Evolutionary conservation across 306 rosid species (phyloP).

Genomic region (Dryas octopetala): DNA sequence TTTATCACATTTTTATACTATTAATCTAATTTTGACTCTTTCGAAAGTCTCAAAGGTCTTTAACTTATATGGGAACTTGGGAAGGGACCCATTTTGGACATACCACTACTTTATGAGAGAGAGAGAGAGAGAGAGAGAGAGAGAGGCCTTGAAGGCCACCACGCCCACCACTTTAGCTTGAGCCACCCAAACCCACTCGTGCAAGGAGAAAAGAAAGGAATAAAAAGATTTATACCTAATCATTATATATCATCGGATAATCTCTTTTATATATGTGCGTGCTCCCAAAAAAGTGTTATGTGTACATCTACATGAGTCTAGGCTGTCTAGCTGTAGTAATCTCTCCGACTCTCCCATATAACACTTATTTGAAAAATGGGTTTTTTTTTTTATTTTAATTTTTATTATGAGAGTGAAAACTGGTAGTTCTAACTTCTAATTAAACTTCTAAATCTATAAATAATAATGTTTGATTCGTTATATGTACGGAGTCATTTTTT

Average conservation of each 20-base stretch:
- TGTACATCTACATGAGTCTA: neutral
- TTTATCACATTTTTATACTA: neutral
- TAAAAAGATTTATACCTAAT: constrained; percentile 29
- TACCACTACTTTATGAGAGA: neutral
- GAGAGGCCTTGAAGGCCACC: neutral
- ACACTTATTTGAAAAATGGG: too few species aligned
- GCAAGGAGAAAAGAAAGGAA: constrained; percentile 22
- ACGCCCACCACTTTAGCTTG: neutral
- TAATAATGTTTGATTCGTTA: too few species aligned
- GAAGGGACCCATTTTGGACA: constrained; percentile 12
- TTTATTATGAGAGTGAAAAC: too few species aligned
- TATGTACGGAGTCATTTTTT: too few species aligned
- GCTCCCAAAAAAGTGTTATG: neutral
- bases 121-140: constrained; percentile 7
- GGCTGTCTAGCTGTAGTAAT: neutral
- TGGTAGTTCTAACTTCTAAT: too few species aligned
- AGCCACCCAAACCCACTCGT: constrained; percentile 36
- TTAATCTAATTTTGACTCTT: constrained; percentile 14
- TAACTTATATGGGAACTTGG: neutral
- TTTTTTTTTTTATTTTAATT: too few species aligned
- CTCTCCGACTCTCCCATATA: neutral
- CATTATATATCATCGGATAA: constrained; percentile 21
- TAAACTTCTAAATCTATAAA: too few species aligned
- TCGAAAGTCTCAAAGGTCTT: neutral
- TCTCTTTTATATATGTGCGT: constrained; percentile 15